Conservation (phyloP, 192 early-diverging fungal genomes). For the Lunasporangiospora selenospora region DNA sequence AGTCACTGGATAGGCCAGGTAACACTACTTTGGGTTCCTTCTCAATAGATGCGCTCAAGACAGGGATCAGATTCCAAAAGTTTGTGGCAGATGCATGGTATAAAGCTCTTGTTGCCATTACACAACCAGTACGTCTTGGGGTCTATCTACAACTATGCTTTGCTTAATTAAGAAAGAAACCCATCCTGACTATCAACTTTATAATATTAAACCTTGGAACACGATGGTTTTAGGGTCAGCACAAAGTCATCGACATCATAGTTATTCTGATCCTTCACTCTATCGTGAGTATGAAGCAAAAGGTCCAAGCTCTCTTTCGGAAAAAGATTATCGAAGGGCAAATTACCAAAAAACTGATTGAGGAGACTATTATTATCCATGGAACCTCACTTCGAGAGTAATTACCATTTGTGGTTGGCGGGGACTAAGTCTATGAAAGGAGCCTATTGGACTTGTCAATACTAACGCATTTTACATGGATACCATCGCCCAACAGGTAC, state of each 20-base stretch:
- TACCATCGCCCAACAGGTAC: constrained; percentile 43
- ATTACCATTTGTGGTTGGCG: background rate
- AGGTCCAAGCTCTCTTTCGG: constrained; percentile 54
- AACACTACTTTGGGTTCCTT: no score
- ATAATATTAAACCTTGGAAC: background rate
- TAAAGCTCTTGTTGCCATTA: constrained; percentile 59
- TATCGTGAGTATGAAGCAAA: constrained; percentile 58
- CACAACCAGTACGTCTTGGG: constrained; percentile 49
- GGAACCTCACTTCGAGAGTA: constrained; percentile 54
- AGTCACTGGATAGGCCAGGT: no score
- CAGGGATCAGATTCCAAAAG: constrained; percentile 69
- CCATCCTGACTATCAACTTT: background rate
- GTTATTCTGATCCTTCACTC: constrained; percentile 59
- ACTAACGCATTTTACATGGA: no score
- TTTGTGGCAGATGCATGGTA: constrained; percentile 76
- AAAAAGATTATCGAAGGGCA: constrained; percentile 57
- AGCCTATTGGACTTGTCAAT: no score
- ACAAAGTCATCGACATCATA: constrained; percentile 60
- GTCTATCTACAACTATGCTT: background rate
- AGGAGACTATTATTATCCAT: constrained; percentile 57
- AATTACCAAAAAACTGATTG: constrained; percentile 49
- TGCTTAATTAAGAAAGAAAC: background rate
- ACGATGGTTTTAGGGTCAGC: constrained; percentile 49
- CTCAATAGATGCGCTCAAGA: constrained; percentile 67
- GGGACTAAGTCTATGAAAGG: background rate